Percentiles rank a stretch among this genome's conserved stretches.
These are phyloP conservation scores for Thielaviopsis punctulata DNA, from an alignment of 2,329 filamentous ascomycete species.

Conservation along the genomic window DNA sequence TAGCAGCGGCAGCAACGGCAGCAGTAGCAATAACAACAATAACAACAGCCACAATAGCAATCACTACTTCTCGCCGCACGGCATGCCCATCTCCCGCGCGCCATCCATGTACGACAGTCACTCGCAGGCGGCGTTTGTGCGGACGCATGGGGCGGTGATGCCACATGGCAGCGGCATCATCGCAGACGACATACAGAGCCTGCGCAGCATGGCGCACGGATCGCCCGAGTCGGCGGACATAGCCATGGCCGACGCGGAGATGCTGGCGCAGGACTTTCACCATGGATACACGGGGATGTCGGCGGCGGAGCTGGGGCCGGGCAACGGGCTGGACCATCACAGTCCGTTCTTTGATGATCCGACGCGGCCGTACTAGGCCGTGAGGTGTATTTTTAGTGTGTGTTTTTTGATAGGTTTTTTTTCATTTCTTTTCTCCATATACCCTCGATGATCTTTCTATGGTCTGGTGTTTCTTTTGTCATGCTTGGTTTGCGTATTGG, in stretches of 20 bases:
- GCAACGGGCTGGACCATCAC: not conserved
- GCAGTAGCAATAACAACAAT: conserved; percentile 6
- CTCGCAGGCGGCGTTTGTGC: conserved; percentile 6
- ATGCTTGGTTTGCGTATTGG: too few relatives aligned
- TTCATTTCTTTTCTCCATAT: not conserved
- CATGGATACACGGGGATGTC: conserved; percentile 15
- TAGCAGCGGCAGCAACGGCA: too few relatives aligned
- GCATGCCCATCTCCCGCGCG: not conserved
- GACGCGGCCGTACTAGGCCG: not conserved
- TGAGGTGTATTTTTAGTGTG: not conserved
- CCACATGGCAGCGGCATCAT: conserved; percentile 19
- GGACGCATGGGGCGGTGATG: conserved; percentile 9
- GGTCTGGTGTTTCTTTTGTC: too few relatives aligned
- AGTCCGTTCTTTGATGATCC: conserved; percentile 1
- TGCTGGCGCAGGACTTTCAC: conserved; percentile 16
- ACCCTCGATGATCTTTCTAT: not conserved
- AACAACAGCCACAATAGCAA: too few relatives aligned
- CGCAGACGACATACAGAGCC: conserved; percentile 21
- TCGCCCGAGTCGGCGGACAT: conserved; percentile 19
- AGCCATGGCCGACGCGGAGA: conserved; percentile 21
- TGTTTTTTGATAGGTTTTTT: not conserved
- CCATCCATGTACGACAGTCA: conserved; percentile 11
- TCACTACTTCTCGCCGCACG: not conserved
- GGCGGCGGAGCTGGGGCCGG: conserved; percentile 10
- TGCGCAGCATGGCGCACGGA: conserved; percentile 19